Conservation (phyloP, 23 red algal species). For the Gracilaria domingensis region DNA sequence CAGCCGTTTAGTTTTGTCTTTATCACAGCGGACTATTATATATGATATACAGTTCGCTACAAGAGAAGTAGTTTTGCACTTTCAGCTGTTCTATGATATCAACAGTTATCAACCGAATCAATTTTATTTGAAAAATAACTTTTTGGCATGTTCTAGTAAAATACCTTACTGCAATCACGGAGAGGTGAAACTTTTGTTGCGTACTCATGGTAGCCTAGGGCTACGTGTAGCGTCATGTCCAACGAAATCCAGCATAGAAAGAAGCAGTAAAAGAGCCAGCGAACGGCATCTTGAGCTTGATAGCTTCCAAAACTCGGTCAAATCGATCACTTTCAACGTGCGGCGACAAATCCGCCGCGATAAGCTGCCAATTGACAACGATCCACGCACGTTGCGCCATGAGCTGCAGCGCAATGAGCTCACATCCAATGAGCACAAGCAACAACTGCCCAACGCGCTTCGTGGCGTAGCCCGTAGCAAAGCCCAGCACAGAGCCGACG, state of each 20-base stretch:
- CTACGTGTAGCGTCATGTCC: too few relatives aligned
- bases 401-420: conserved; percentile 69
- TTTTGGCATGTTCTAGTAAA: too few relatives aligned
- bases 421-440: conserved; percentile 58
- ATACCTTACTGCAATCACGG: too few relatives aligned
- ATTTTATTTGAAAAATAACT: too few relatives aligned
- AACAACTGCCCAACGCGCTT: conserved; percentile 69
- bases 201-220: too few relatives aligned
- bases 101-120: not conserved
- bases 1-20: not conserved
- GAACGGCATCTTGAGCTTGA: conserved; percentile 64
- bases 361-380: conserved; percentile 66
- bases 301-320: conserved; percentile 44
- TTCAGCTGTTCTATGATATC: not conserved
- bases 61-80: too few relatives aligned
- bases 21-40: not conserved
- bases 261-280: conserved; percentile 50
- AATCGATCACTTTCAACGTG: conserved; percentile 43
- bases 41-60: not conserved
- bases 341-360: conserved; percentile 72
- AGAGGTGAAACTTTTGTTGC: not conserved
- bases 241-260: conserved; percentile 64
- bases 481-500: conserved; percentile 62
- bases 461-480: conserved; percentile 76
- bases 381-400: conserved; percentile 82